Evolutionary conservation across 2,329 filamentous ascomycete species (phyloP).

Genomic region (Clonostachys rhizophaga): DNA sequence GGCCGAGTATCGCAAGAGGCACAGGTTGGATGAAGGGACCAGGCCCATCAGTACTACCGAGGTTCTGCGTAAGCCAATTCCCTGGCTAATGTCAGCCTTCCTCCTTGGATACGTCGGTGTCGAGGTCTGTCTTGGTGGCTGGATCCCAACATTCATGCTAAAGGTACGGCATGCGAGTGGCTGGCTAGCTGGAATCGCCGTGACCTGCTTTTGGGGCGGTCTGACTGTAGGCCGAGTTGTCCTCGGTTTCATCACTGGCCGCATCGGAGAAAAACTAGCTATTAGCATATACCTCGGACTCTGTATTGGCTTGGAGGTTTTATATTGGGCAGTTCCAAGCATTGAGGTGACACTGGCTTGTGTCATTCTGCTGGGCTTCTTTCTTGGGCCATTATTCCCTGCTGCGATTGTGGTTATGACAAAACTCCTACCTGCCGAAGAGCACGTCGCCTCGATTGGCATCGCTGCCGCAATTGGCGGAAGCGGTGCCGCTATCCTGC

Average conservation of each 20-base stretch:
- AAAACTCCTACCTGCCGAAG: slow-evolving; percentile 61
- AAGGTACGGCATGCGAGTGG: slow-evolving; percentile 61
- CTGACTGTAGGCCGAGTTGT: slow-evolving; percentile 69
- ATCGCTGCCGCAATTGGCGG: slow-evolving; percentile 76
- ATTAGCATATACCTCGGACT: slow-evolving; percentile 59
- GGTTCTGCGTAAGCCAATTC: slow-evolving; percentile 46
- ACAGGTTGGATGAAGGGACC: slow-evolving; percentile 19
- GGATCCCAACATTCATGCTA: slow-evolving; percentile 82
- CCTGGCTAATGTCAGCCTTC: slow-evolving; percentile 72
- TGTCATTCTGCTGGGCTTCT: slow-evolving; percentile 70
- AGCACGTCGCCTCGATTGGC: slow-evolving; percentile 75
- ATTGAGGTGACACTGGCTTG: slow-evolving; percentile 72
- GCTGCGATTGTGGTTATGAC: slow-evolving; percentile 67
- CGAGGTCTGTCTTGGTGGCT: slow-evolving; percentile 71
- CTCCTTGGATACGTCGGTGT: slow-evolving; percentile 74
- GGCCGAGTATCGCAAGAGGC: slow-evolving; percentile 39
- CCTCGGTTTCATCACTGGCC: slow-evolving; percentile 71
- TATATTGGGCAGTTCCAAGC: slow-evolving; percentile 79
- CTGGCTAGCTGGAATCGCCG: slow-evolving; percentile 70
- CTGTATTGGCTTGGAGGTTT: slow-evolving; percentile 60
- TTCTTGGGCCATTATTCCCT: slow-evolving; percentile 74
- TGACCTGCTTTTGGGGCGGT: slow-evolving; percentile 81
- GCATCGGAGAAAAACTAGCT: slow-evolving; percentile 64
- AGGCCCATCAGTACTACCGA: slow-evolving; percentile 38
- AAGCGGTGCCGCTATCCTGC: slow-evolving; percentile 62